Evolutionary conservation across 306 rosid genomes (phyloP).

Genomic region (Cucurbita moschata): DNA sequence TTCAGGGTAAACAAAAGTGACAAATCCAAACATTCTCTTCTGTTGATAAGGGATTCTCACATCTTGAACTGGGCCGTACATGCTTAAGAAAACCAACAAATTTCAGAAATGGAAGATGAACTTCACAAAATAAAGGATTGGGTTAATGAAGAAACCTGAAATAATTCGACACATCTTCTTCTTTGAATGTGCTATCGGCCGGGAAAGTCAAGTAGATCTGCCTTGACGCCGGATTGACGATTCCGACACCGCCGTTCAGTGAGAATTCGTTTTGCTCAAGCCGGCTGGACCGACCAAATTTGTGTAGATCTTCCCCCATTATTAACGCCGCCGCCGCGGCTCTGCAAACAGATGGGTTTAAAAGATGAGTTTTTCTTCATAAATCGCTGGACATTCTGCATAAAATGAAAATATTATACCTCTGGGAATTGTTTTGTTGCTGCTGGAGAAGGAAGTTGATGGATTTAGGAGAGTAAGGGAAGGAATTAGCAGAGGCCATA

Average conservation of each 20-base stretch:
- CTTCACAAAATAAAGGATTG: neutral
- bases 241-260: conserved; percentile 30
- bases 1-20: conserved; percentile 79
- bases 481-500: conserved; percentile 54
- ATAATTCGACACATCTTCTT: conserved; percentile 90
- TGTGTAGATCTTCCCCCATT: conserved; percentile 80
- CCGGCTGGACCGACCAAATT: conserved; percentile 46
- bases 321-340: conserved; percentile 51
- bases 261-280: conserved; percentile 58
- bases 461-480: conserved; percentile 62
- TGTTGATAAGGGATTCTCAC: conserved; percentile 99
- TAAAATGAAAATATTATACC: conserved; percentile 15
- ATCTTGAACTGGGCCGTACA: conserved; percentile 93
- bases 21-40: conserved; percentile 96
- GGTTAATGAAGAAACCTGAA: conserved; percentile 42
- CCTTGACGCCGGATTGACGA: conserved; percentile 77
- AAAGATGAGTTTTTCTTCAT: neutral
- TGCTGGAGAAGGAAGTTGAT: conserved; percentile 67
- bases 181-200: conserved; percentile 92
- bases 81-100: conserved; percentile 24
- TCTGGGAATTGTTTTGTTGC: conserved; percentile 68
- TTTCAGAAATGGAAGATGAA: neutral
- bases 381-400: neutral
- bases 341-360: neutral
- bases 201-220: conserved; percentile 98